Evolutionary conservation across 2,329 filamentous ascomycete species (phyloP), one percentile per base, ranked within the genome.

Genomic region (Didymosphaeria variabile): DNA sequence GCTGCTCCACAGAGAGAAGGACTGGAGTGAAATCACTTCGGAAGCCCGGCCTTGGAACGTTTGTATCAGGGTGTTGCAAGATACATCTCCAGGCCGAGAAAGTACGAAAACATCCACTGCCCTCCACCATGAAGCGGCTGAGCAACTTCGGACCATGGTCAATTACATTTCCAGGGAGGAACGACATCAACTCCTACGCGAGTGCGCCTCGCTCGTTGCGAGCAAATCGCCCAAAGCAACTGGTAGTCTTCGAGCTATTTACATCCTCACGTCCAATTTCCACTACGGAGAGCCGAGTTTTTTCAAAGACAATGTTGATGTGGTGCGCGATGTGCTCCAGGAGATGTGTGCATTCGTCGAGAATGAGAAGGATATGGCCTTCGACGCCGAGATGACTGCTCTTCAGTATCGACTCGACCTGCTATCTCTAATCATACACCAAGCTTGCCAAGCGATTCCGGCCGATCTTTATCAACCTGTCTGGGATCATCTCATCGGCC

Each of bases 401-500:
- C 67, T 79, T 34, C 67, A 73, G 40, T 74, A 72, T 59, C 66
- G 78, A 58, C 87, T 84, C 64, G 88, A 86, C 56, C 84, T 88
- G 47, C 85, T 88, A 55, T 80, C 78, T 57, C 80, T 79, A 46
- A 83, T 93, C 40, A 85, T 94, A 36, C 78, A 81, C 36, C 80
- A 87, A 55, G 85, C 87, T n/a, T 85, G 90, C 1, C 80, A 84
- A 9, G 85, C 87, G 0, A 85, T 97, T 50, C 85, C 87, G 0
- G 71, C 82, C 2, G 85, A 90, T 1, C 81, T 91, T 4, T 88
- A 90, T 17, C 80, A 82, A 45, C 82, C 81, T 13, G 83, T 97
- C 1, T 97, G 92, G 92, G 83, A 90, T 59, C 81, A 90, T 42
- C 82, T 95, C 29, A 87, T 97, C 51, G 91, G 92, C 13, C 81